Conservation (phyloP, 1,139 yeast genomes). For the Sugiyamaella japonica region DNA sequence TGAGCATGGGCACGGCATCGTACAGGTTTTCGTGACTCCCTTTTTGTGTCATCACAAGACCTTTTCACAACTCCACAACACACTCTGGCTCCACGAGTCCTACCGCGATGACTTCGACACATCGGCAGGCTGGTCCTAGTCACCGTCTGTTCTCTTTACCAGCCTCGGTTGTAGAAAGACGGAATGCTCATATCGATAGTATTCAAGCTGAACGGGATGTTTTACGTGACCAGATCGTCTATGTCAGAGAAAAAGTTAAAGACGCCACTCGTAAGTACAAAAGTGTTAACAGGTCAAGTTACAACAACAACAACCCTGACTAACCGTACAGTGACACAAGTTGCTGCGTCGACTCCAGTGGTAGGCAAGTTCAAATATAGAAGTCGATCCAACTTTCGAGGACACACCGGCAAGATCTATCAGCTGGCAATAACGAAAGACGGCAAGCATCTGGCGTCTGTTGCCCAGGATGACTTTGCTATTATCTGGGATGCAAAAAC, state of each 20-base stretch:
- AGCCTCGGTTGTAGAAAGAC: neutral
- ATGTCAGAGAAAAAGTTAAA: conserved; percentile 23
- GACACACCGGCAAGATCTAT: conserved; percentile 75
- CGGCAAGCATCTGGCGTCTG: conserved; percentile 60
- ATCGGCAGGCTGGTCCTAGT: neutral
- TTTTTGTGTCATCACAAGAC: neutral
- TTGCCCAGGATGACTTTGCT: conserved; percentile 86
- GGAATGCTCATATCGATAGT: conserved; percentile 21
- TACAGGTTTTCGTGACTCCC: neutral
- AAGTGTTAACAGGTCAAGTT: neutral
- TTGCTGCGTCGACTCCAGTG: conserved; percentile 26
- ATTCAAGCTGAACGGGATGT: conserved; percentile 30
- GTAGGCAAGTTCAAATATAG: conserved; percentile 22
- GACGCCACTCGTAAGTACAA: conserved; percentile 27
- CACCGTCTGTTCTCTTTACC: neutral
- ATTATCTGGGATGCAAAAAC: conserved; percentile 80
- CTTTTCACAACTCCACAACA: neutral
- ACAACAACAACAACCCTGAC: too few species aligned
- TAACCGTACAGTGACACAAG: conserved; percentile 21
- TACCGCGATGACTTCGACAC: neutral
- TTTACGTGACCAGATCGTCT: conserved; percentile 26
- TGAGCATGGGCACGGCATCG: neutral
- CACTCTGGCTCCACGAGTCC: neutral
- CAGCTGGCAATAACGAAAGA: conserved; percentile 69
- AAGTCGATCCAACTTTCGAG: conserved; percentile 48